Base-by-base conservation (phyloP, 768 basidiomycete genomes). In the Xerocomus brunneocitrinus region DNA sequence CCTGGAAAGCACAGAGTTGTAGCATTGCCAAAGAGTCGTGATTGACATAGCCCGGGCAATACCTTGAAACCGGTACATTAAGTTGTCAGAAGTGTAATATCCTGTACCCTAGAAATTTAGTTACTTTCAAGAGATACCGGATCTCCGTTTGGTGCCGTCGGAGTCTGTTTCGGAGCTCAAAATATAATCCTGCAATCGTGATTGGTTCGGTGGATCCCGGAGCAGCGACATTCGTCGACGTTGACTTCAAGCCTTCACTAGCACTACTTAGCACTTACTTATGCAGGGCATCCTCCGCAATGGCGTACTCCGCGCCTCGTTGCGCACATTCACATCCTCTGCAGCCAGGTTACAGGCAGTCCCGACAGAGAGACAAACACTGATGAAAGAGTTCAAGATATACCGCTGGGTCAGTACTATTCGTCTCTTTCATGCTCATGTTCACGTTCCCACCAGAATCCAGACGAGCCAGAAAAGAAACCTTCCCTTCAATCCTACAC, bases 341-440 rank as follows among this genome's bases (percentile, higher is more conserved):
- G 53, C 64, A 0, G 38, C 56, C 7, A 56, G 59, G 47, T 58
- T 31, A 13, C 63, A 69, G 58, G 68, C 79, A 24, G 78, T 81
- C 3, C 82, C 85, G 0, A 69, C 73, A 2, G 76, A 85, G 74
- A 89, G 89, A 69, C 82, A 84, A 0, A 81, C 81, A 16, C 67
- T 88, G 61, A 76, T 86, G 64, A 98, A 98, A 76, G 88, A 94
- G 72, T 98, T 99, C 80, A 91, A 95, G 80, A 94, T 99, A 60
- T 99, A 99, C 76, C 90, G 97, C 70, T 99, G 97, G 93, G 91
- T 91, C 53, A 39, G 59, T 45, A 7, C 16, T 13, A 41, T 6
- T 5, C 32, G 2, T 14, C 16, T 24, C 31, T 10, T 1, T 5
- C 31, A 13, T 0, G 2, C 3, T 3, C 27, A 39, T 10, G 1